Evolutionary conservation across 257 asterid species (phyloP), one percentile per base, ranked within the genome.

Genomic region (Cruciata laevipes): DNA sequence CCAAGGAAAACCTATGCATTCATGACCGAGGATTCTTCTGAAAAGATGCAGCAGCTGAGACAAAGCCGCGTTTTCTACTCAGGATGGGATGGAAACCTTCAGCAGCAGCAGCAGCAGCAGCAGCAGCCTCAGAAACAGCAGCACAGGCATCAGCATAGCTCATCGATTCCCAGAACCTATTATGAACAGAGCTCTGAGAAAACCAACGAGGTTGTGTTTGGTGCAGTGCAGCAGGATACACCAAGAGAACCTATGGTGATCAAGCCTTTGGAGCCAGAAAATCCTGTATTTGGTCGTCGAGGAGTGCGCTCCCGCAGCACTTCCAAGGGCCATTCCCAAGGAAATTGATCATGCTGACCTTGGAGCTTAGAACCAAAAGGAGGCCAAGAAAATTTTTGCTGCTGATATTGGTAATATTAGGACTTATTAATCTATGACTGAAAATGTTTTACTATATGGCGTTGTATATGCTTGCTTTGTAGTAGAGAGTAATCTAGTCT

Each of bases 1-100:
- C 97, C 99, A 27, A 84, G 79, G 59, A 94, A 94, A 77, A 90
- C 93, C 1, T 94, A 94, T 12, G 96, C 96, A 2, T 94, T 94
- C 86, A 90, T 90, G 99, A 61, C 91, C 24, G 76, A 89, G 55
- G 98, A 89, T 77, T 74, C 88, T 76, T 74, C 88, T 0, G 98
- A 94, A 69, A 94, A 88, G 71, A 90, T 86, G 91, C 96, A 88
- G 66, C 91, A 83, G 87, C 95, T 94, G 53, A 69, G 77, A 67
- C 92, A 90, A 70, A 84, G 95, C 74, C 83, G 87, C 2, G 95
- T 86, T 33, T 80, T 94, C 76, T 94, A 83, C 61, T 76, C 81
- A 51, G 90, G 87, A 42, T 93, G 89, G 96, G 96, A 85, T 18
- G 86, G 79, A 1, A 89, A 83, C 23, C 6, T 63, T 17, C 86